A percentile compares a stretch with the other conserved stretches of the same genome.
phyloP scores from a whole-genome alignment of 768 basidiomycete species.

The Mycena indigotica region DNA sequence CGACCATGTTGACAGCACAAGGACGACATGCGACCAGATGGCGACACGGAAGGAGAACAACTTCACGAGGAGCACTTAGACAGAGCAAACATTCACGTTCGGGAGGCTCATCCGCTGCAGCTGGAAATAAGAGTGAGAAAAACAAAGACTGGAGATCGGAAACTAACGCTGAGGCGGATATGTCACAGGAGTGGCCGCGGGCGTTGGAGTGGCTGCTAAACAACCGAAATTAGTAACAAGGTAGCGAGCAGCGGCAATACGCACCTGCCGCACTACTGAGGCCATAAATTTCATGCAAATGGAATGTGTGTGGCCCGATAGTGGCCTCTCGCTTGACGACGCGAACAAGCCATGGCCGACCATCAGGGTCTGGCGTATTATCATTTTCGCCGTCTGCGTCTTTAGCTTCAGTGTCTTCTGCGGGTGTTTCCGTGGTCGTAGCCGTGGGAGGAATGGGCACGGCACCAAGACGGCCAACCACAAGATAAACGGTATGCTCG shows the following conservation, averaged over 20 bases:
- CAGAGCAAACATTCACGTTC: constrained; percentile 92
- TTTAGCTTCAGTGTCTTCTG: background rate
- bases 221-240: constrained; percentile 1
- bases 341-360: constrained; percentile 85
- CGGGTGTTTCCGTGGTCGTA: constrained; percentile 15
- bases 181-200: constrained; percentile 44
- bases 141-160: constrained; percentile 10
- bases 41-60: constrained; percentile 89
- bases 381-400: constrained; percentile 1
- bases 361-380: constrained; percentile 47
- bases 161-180: constrained; percentile 46
- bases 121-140: constrained; percentile 7
- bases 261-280: constrained; percentile 58
- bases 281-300: constrained; percentile 93
- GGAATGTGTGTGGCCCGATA: constrained; percentile 92
- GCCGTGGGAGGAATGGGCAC: constrained; percentile 33
- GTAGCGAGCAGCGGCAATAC: too few species aligned
- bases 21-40: constrained; percentile 96
- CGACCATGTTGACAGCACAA: constrained; percentile 95
- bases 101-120: constrained; percentile 62
- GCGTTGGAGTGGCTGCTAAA: constrained; percentile 38
- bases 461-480: constrained; percentile 72
- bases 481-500: constrained; percentile 87
- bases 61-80: constrained; percentile 72
- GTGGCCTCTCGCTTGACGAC: constrained; percentile 92